These are phyloP conservation scores for Podaxis rugospora DNA, from an alignment of 768 basidiomycete genomes.

Conservation along the genomic window DNA sequence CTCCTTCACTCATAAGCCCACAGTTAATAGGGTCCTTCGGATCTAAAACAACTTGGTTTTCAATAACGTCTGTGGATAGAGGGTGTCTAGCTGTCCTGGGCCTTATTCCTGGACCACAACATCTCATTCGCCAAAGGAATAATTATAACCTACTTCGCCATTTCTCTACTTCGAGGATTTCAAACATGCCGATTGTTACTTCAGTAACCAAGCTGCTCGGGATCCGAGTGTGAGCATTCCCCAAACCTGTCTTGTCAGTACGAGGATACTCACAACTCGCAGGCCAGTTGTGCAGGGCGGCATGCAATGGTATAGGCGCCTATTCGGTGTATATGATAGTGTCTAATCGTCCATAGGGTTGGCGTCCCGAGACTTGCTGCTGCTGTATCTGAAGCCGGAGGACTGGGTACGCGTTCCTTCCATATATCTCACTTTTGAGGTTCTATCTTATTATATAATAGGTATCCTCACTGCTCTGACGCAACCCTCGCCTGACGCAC, in stretches of 20 bases:
- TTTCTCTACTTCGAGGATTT: background rate
- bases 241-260: background rate
- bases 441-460: conserved; percentile 14
- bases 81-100: background rate
- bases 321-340: background rate
- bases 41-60: background rate
- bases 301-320: conserved; percentile 72
- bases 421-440: background rate
- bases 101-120: background rate
- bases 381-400: conserved; percentile 81
- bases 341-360: conserved; percentile 50
- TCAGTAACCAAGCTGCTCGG: conserved; percentile 59
- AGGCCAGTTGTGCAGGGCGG: conserved; percentile 85
- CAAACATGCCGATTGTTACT: conserved; percentile 41
- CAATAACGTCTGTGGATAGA: background rate
- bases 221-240: conserved; percentile 55
- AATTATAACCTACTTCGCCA: background rate
- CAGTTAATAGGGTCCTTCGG: background rate
- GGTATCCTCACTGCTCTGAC: conserved; percentile 87
- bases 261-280: background rate
- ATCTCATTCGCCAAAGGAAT: too few species aligned
- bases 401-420: conserved; percentile 47
- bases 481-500: conserved; percentile 79
- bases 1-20: background rate
- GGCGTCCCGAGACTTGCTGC: conserved; percentile 71